Percentiles rank a stretch among this genome's conserved stretches.
phyloP scores from a whole-genome alignment of 257 asterid genomes.

The Jasminum sambac region DNA sequence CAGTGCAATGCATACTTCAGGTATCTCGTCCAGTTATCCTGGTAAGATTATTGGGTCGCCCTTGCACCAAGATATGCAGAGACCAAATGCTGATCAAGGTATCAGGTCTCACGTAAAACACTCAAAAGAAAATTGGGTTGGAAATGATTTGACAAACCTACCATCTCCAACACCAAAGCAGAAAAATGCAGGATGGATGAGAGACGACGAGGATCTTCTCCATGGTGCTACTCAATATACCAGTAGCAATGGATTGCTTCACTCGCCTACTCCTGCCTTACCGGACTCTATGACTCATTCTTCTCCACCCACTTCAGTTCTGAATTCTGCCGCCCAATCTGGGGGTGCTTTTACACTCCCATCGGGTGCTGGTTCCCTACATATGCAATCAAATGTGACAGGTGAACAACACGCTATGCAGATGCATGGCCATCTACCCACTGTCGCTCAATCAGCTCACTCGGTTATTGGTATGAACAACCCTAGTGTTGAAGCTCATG shows the following conservation, averaged over 20 bases:
- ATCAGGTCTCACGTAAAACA: slow-evolving; percentile 34
- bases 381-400: slow-evolving; percentile 30
- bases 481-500: slow-evolving; percentile 44
- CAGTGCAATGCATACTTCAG: slow-evolving; percentile 22
- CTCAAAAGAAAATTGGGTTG: slow-evolving; percentile 50
- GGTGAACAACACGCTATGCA: slow-evolving; percentile 43
- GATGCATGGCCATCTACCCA: slow-evolving; percentile 41
- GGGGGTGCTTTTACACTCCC: slow-evolving; percentile 42
- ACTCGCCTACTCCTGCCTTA: slow-evolving; percentile 50
- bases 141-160: slow-evolving; percentile 45
- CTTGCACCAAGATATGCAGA: slow-evolving; percentile 44
- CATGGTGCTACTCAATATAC: slow-evolving; percentile 38
- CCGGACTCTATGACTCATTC: slow-evolving; percentile 36
- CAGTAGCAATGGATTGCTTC: slow-evolving; percentile 38
- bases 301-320: slow-evolving; percentile 43
- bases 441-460: slow-evolving; percentile 40
- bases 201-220: slow-evolving; percentile 37
- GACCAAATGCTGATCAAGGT: slow-evolving; percentile 36
- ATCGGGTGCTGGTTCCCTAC: slow-evolving; percentile 46
- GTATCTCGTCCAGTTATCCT: slow-evolving; percentile 35
- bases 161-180: slow-evolving; percentile 93
- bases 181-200: slow-evolving; percentile 41
- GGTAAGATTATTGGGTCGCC: slow-evolving; percentile 34
- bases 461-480: slow-evolving; percentile 48
- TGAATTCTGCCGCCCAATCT: slow-evolving; percentile 34